These are phyloP conservation scores for Wickerhamiella occidentalis DNA, from an alignment of 805 yeast species.

Conservation along the genomic window DNA sequence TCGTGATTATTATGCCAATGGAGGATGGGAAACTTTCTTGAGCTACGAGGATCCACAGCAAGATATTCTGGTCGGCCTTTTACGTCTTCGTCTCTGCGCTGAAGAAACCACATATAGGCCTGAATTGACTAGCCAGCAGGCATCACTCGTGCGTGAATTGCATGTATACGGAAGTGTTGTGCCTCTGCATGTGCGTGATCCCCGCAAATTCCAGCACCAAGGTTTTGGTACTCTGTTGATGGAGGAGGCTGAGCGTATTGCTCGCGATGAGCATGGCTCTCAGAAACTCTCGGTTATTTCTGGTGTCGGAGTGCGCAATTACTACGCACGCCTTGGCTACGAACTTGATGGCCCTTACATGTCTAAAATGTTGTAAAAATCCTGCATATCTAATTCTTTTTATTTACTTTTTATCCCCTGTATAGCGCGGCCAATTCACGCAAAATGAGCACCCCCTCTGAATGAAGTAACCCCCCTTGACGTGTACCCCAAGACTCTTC, in stretches of 20 bases:
- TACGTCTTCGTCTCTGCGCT: slow-evolving; percentile 78
- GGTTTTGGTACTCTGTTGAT: slow-evolving; percentile 93
- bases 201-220: slow-evolving; percentile 96
- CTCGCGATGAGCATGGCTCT: slow-evolving; percentile 90
- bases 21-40: slow-evolving; percentile 60
- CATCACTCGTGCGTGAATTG: slow-evolving; percentile 90
- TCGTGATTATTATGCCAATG: slow-evolving; percentile 93
- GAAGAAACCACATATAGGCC: slow-evolving; percentile 83
- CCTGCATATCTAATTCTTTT: neutral
- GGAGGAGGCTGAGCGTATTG: slow-evolving; percentile 97
- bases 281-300: slow-evolving; percentile 84
- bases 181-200: slow-evolving; percentile 91
- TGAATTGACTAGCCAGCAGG: slow-evolving; percentile 70
- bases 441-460: too few species aligned
- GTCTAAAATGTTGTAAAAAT: slow-evolving; percentile 57
- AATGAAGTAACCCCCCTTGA: too few species aligned
- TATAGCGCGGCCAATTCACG: too few species aligned
- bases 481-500: neutral
- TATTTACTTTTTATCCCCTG: too few species aligned
- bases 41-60: slow-evolving; percentile 95
- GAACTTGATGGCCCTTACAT: slow-evolving; percentile 89
- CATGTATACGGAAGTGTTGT: slow-evolving; percentile 98
- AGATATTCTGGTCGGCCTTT: slow-evolving; percentile 84
- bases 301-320: slow-evolving; percentile 96
- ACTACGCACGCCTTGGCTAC: slow-evolving; percentile 86